Conservation (phyloP, 1,139 yeast species). For the Hanseniaspora sp. region DNA sequence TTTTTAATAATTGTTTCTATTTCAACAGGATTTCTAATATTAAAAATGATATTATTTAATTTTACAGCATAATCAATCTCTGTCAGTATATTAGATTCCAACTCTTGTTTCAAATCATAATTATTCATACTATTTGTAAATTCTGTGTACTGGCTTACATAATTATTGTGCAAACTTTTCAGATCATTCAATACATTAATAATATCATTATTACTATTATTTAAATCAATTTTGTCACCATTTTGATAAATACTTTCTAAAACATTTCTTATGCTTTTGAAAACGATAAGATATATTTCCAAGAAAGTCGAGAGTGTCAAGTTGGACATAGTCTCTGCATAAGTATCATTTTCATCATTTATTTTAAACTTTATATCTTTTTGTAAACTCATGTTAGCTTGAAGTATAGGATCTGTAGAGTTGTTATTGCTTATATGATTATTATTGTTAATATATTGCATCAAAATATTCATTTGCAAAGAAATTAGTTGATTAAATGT, state of each 20-base stretch:
- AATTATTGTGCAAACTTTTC: background rate
- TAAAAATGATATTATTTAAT: background rate
- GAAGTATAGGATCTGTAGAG: slow-evolving; percentile 7
- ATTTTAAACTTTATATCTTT: slow-evolving; percentile 6
- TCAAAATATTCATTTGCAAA: background rate
- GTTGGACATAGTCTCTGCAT: slow-evolving; percentile 11
- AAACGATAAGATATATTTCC: background rate
- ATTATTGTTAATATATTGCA: background rate
- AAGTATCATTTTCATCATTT: background rate
- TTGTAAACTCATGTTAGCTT: slow-evolving; percentile 10
- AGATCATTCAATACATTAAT: background rate
- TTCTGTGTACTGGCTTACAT: background rate
- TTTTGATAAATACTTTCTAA: background rate
- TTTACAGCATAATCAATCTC: background rate
- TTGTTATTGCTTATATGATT: background rate
- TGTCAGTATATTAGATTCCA: background rate
- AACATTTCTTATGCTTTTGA: background rate
- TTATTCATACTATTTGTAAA: background rate
- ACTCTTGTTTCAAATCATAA: background rate
- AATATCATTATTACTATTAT: background rate
- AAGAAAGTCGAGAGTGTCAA: background rate
- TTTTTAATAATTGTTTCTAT: background rate
- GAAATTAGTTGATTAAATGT: background rate
- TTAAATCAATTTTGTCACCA: background rate
- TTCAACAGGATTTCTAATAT: background rate